Conservation (phyloP, 108 stramenopile species). For the Nitzschia palea region DNA sequence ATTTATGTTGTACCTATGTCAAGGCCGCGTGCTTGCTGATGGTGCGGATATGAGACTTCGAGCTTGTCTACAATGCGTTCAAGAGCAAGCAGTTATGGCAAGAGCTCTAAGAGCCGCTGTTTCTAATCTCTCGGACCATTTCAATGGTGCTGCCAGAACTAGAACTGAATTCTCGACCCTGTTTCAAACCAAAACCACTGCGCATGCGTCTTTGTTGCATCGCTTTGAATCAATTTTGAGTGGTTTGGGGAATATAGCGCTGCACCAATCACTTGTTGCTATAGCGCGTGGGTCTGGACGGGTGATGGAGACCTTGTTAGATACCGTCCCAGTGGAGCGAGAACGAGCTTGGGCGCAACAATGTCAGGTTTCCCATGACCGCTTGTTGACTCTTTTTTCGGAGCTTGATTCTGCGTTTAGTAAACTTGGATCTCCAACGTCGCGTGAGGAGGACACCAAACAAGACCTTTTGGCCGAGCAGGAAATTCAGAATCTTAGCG, state of each 20-base stretch:
- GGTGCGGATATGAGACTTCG: conserved; percentile 71
- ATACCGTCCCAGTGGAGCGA: conserved; percentile 84
- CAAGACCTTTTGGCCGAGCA: conserved; percentile 67
- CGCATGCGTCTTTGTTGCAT: conserved; percentile 52
- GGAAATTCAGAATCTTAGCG: conserved; percentile 49
- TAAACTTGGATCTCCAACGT: conserved; percentile 53
- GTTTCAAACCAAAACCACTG: conserved; percentile 51
- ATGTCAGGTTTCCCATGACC: conserved; percentile 70
- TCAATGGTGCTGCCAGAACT: conserved; percentile 65
- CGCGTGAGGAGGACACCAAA: conserved; percentile 60
- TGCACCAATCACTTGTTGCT: conserved; percentile 68
- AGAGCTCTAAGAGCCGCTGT: conserved; percentile 79
- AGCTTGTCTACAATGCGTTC: conserved; percentile 68
- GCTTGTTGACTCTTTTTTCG: conserved; percentile 51
- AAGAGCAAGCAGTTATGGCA: conserved; percentile 83
- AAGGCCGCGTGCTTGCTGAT: conserved; percentile 74
- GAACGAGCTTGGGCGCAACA: conserved; percentile 76
- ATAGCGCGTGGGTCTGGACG: conserved; percentile 77
- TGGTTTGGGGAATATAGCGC: conserved; percentile 47
- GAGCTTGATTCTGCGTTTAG: conserved; percentile 67
- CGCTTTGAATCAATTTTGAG: conserved; percentile 64
- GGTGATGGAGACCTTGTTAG: conserved; percentile 75
- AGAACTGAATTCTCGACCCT: conserved; percentile 60
- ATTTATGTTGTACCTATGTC: conserved; percentile 70
- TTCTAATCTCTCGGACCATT: conserved; percentile 83